Percentiles rank a stretch among this genome's conserved stretches.
Conservation (phyloP, 805 yeast genomes). For the Pichia kluyveri region DNA sequence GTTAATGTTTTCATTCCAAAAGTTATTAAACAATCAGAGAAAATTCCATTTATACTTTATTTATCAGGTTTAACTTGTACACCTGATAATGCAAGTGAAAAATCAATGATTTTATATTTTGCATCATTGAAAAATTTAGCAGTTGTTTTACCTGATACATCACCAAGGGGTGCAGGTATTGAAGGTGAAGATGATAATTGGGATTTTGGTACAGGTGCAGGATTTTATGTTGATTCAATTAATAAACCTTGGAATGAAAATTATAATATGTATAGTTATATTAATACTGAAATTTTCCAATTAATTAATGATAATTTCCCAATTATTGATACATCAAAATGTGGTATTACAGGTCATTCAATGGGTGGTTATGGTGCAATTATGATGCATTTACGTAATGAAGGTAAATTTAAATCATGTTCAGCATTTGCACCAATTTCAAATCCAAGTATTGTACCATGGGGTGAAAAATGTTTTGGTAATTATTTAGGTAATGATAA, state of each 20-base stretch:
- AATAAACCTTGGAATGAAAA: slow-evolving; percentile 58
- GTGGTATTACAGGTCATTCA: slow-evolving; percentile 80
- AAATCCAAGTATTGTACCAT: slow-evolving; percentile 67
- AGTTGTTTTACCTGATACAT: slow-evolving; percentile 89
- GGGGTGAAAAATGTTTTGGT: slow-evolving; percentile 83
- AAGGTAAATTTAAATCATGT: slow-evolving; percentile 66
- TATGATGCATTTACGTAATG: slow-evolving; percentile 53
- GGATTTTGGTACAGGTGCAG: slow-evolving; percentile 95
- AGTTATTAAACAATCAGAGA: slow-evolving; percentile 24
- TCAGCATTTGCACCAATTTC: slow-evolving; percentile 88
- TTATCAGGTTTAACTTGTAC: slow-evolving; percentile 90
- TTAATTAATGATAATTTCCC: slow-evolving; percentile 34
- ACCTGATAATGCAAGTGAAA: slow-evolving; percentile 88
- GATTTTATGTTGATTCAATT: slow-evolving; percentile 85
- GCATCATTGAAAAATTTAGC: slow-evolving; percentile 82
- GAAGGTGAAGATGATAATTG: slow-evolving; percentile 63
- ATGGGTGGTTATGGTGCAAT: slow-evolving; percentile 98
- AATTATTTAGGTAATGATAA: slow-evolving; percentile 65
- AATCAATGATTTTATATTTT: slow-evolving; percentile 77
- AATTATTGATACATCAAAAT: slow-evolving; percentile 36
- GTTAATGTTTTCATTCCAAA: slow-evolving; percentile 79
- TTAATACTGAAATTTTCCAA: slow-evolving; percentile 62
- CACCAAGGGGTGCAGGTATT: slow-evolving; percentile 78
- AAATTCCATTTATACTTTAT: slow-evolving; percentile 67
- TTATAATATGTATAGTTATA: slow-evolving; percentile 82